Base-by-base conservation (phyloP, 2,329 filamentous ascomycete genomes). In the Xylaria sp. region DNA sequence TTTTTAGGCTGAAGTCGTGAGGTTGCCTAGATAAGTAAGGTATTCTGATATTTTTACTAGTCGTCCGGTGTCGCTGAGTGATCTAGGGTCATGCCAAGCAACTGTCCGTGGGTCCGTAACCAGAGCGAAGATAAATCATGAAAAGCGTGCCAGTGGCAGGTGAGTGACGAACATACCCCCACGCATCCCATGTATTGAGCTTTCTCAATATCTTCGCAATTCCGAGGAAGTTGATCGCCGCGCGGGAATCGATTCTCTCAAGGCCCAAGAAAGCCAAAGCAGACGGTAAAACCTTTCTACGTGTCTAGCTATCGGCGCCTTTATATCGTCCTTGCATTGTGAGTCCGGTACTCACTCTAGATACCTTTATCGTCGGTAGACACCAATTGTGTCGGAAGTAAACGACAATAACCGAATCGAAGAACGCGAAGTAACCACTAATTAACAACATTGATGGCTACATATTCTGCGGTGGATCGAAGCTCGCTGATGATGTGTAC, bases 41-140 rank as follows among this genome's bases (percentile, higher is more conserved):
- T 36, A 36, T 36, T 39, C 36, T 46, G 50, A 15, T n/a, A 28
- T 6, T 18, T 43, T 60, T 61, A 52, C 43, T 48, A 46, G 36
- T 53, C 15, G 56, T 50, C 66, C 66, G 62, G 66, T 65, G 43
- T 68, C 62, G 66, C 61, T 60, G 48, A 36, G 20, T 30, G 41
- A 60, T 39, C 30, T 52, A 52, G 50, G 64, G 48, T 60, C 64
- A 58, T 9, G 64, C 59, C 64, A 66, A 66, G 57, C 50, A 53
- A 34, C 50, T 45, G 39, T 43, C 8, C 18, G 6, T 2, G 18
- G 18, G 5, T 7, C 39, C 12, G 5, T 13, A 25, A 23, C 23
- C 12, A 20, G 43, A 46, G 9, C 15, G 12, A 46, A 23, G 43
- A 4, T 46, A 46, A 39, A 12, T 12, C 13, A 39, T 5, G 5